Base-by-base conservation (phyloP, 2,329 filamentous ascomycete genomes). In the Monilinia vaccinii-corymbosi region DNA sequence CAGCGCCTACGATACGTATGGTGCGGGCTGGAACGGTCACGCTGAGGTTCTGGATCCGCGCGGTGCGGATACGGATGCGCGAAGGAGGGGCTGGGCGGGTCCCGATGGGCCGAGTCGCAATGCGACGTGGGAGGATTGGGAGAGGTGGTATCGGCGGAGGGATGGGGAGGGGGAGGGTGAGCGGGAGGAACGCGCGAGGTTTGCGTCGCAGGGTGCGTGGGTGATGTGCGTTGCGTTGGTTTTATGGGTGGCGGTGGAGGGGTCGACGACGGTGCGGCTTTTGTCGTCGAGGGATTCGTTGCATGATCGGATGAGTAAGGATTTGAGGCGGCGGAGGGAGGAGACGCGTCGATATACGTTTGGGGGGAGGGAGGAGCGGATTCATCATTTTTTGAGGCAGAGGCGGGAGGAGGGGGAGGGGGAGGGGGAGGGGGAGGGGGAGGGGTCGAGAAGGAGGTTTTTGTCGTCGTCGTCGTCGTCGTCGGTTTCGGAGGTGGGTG, bases 71-170 rank as follows among this genome's bases (percentile, higher is more conserved):
- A n/a, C n/a, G n/a, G n/a, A n/a, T n/a, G 18, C 52, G 61, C 11
- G 55, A 57, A 63, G 58, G 11, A 58, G 61, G 61, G 68, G 67
- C 8, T 71, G 71, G 69, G 65, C 63, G 6, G 63, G 65, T 11
- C 66, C 67, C 8, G 57, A 64, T 21, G 72, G 79, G 3, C 82
- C 86, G 52, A 81, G 78, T 69, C 73, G 77, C 67, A 97, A 97
- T 72, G 94, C 91, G 0, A 97, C 94, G 0, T 99, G 94, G 94
- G 94, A 99, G 72, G 94, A 99, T 72, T 97, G 92, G 92, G 90
- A 96, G 75, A 80, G 80, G 48, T 96, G 88, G 86, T 81, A 89
- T 67, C 78, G 83, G 38, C 73, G n/a, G n/a, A n/a, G 77, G 70
- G 73, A 78, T 52, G 76, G 68, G 73, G 69, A 72, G 72, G 64